Conservation (phyloP, 352 stramenopile species). For the Aphanomyces cochlioides region DNA sequence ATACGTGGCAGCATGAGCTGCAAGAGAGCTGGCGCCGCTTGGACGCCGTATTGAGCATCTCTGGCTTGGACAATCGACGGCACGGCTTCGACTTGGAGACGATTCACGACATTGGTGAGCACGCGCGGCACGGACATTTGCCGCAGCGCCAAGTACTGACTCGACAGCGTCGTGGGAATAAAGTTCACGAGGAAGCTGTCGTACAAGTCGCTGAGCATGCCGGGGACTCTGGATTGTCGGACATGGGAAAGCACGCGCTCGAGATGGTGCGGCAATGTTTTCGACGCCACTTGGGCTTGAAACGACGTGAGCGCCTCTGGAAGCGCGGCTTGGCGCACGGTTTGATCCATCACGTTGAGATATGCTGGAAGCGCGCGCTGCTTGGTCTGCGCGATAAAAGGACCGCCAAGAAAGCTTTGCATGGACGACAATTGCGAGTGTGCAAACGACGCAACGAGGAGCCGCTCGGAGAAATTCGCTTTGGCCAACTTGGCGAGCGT, state of each 20-base stretch:
- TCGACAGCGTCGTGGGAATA: slow-evolving; percentile 43
- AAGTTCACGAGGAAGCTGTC: slow-evolving; percentile 58
- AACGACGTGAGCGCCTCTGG: slow-evolving; percentile 43
- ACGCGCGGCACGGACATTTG: slow-evolving; percentile 51
- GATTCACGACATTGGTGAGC: slow-evolving; percentile 44
- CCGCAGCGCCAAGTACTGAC: slow-evolving; percentile 33
- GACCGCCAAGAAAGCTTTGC: slow-evolving; percentile 37
- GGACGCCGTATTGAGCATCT: slow-evolving; percentile 39
- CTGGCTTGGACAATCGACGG: slow-evolving; percentile 47
- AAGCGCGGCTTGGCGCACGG: slow-evolving; percentile 41
- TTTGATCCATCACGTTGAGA: slow-evolving; percentile 39
- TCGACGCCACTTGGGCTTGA: slow-evolving; percentile 41
- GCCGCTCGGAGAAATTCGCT: slow-evolving; percentile 48
- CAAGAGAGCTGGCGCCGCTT: slow-evolving; percentile 51
- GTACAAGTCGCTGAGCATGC: slow-evolving; percentile 56
- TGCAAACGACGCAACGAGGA: slow-evolving; percentile 58
- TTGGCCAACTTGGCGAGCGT: slow-evolving; percentile 45
- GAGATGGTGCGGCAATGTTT: slow-evolving; percentile 45
- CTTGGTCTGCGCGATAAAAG: slow-evolving; percentile 63
- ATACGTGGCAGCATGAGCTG: slow-evolving; percentile 41
- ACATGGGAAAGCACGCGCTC: slow-evolving; percentile 49
- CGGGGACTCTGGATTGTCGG: slow-evolving; percentile 54
- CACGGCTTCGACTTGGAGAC: slow-evolving; percentile 52
- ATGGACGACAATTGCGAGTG: slow-evolving; percentile 50
- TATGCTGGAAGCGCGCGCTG: slow-evolving; percentile 47